Percentiles rank a stretch among this genome's conserved stretches.
Evolutionary conservation across 139 green algal genomes (phyloP).

Genomic region (Choricystis sp.): DNA sequence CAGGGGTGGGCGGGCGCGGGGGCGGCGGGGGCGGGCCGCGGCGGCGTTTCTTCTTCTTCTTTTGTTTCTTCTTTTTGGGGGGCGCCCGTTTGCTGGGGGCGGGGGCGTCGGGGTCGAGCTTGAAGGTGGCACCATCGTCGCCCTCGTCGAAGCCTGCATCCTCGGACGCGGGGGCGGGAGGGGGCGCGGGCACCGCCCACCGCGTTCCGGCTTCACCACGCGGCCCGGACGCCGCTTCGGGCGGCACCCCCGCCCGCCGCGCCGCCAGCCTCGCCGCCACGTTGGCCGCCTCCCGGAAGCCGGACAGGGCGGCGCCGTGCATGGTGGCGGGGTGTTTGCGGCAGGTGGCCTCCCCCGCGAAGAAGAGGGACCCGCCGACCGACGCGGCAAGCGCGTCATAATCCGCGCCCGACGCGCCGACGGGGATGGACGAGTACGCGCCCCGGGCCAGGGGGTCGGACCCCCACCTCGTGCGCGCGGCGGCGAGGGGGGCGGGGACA

Average conservation of each 20-base stretch:
- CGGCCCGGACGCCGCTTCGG: no score
- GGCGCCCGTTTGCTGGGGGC: no score
- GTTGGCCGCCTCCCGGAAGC: slow-evolving; percentile 16
- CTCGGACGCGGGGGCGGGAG: no score
- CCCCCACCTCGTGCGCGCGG: slow-evolving; percentile 65
- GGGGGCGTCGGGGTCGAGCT: no score
- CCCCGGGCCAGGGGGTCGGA: slow-evolving; percentile 59
- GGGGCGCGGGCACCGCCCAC: no score
- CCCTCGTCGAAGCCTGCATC: no score
- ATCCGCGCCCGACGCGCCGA: slow-evolving; percentile 64
- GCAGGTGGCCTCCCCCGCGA: slow-evolving; percentile 79
- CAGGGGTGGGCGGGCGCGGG: no score
- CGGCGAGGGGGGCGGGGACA: slow-evolving; percentile 46
- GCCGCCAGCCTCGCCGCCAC: not conserved
- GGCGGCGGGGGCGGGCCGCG: no score
- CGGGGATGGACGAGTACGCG: slow-evolving; percentile 70
- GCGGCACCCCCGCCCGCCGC: not conserved
- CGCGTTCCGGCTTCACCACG: no score
- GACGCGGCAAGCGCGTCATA: slow-evolving; percentile 63
- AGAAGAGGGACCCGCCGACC: slow-evolving; percentile 51
- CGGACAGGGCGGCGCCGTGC: slow-evolving; percentile 83
- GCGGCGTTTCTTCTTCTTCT: no score
- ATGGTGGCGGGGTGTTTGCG: slow-evolving; percentile 86
- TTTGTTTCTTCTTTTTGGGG: no score
- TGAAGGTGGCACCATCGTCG: no score